These are phyloP conservation scores for Athelia sp. DNA, from an alignment of 1,284 basidiomycete species.

Conservation along the genomic window DNA sequence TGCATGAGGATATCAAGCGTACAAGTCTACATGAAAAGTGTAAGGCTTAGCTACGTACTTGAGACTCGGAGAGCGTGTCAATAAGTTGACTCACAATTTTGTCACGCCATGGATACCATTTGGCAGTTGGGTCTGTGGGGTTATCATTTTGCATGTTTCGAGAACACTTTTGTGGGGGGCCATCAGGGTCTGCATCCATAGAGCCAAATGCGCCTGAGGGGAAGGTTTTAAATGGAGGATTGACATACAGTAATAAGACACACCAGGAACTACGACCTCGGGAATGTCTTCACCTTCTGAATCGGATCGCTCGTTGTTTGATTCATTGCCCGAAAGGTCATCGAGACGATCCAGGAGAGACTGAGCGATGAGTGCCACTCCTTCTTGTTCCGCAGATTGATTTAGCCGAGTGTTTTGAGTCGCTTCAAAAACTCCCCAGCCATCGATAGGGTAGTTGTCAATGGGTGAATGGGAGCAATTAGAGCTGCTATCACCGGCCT, in stretches of 20 bases:
- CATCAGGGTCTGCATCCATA: neutral
- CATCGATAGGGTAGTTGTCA: no score
- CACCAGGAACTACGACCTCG: neutral
- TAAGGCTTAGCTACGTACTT: neutral
- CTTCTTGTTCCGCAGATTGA: neutral
- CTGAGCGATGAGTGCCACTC: neutral
- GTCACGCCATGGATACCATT: slow-evolving; percentile 6
- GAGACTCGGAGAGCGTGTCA: no score
- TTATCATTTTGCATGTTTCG: slow-evolving; percentile 9
- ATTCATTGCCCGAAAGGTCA: neutral
- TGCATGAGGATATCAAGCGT: slow-evolving; percentile 30
- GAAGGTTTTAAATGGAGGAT: neutral
- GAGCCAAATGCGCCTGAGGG: neutral
- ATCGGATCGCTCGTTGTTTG: neutral
- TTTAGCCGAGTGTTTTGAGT: neutral
- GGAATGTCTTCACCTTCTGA: neutral
- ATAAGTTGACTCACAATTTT: slow-evolving; percentile 2
- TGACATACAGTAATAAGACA: neutral
- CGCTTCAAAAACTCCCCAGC: neutral
- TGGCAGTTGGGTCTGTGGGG: slow-evolving; percentile 6
- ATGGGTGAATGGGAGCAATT: no score
- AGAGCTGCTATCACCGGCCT: no score
- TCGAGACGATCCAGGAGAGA: neutral
- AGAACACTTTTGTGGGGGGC: neutral
- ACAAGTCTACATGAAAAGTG: slow-evolving; percentile 27